Percentiles rank a stretch among this genome's conserved stretches.
These are phyloP conservation scores for Pyrenula massariospora DNA, from an alignment of 495 filamentous ascomycete genomes.

Conservation along the genomic window DNA sequence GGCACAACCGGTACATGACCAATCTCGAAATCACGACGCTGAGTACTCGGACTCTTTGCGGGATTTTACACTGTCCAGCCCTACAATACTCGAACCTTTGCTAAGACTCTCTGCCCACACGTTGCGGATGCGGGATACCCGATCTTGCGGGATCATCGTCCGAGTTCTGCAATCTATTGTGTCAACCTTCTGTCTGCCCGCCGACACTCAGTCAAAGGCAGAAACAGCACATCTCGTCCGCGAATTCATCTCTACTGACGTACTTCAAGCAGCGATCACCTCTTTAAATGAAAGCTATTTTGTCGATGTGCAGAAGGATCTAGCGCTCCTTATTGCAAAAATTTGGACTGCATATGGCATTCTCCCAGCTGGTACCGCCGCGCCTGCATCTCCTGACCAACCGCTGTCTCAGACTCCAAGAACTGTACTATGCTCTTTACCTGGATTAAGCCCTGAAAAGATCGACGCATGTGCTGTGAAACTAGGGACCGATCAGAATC, in stretches of 20 bases:
- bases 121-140: slow-evolving; percentile 79
- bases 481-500: neutral
- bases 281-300: slow-evolving; percentile 92
- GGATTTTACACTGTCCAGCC: slow-evolving; percentile 69
- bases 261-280: slow-evolving; percentile 70
- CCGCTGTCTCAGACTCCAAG: slow-evolving; percentile 23
- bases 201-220: slow-evolving; percentile 14
- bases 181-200: slow-evolving; percentile 55
- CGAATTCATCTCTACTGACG: slow-evolving; percentile 81
- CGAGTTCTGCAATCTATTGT: slow-evolving; percentile 74
- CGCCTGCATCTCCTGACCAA: slow-evolving; percentile 26
- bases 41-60: slow-evolving; percentile 39
- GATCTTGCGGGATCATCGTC: slow-evolving; percentile 76
- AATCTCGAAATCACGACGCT: neutral
- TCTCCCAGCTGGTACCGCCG: slow-evolving; percentile 28
- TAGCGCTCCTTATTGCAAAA: slow-evolving; percentile 75
- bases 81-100: slow-evolving; percentile 71
- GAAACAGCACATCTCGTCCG: slow-evolving; percentile 59
- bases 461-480: slow-evolving; percentile 42
- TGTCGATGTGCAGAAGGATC: slow-evolving; percentile 88
- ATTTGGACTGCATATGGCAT: slow-evolving; percentile 63
- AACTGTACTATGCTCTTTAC: slow-evolving; percentile 42
- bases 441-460: slow-evolving; percentile 45
- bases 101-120: slow-evolving; percentile 86
- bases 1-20: neutral